Percentiles rank a stretch among this genome's conserved stretches.
These are phyloP conservation scores for Salix exigua DNA, from an alignment of 345 rosid genomes.

Conservation along the genomic window DNA sequence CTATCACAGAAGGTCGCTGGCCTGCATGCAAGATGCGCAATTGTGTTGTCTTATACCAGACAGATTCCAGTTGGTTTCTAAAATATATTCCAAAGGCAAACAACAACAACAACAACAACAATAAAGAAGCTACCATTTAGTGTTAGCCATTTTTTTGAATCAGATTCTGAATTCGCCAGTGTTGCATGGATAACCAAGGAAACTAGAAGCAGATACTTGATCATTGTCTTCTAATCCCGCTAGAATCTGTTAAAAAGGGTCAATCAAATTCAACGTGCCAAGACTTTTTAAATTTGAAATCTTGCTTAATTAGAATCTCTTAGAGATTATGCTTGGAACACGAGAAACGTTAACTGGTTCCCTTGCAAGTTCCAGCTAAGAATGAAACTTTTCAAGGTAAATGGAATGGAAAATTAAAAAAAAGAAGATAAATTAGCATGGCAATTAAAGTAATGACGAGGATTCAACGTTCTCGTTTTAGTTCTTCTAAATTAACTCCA, in stretches of 20 bases:
- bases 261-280: background rate
- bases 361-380: conserved; percentile 32
- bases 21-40: conserved; percentile 37
- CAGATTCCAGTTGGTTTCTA: background rate
- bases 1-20: conserved; percentile 50
- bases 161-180: conserved; percentile 17
- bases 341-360: conserved; percentile 4
- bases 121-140: conserved; percentile 35
- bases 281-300: background rate
- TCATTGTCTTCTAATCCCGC: conserved; percentile 44
- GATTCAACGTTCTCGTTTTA: too few species aligned
- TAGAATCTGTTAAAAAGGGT: background rate
- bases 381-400: conserved; percentile 27
- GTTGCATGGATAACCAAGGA: conserved; percentile 39
- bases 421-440: background rate
- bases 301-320: conserved; percentile 17
- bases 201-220: conserved; percentile 43
- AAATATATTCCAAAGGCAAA: background rate
- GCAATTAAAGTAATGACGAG: background rate
- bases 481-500: conserved; percentile 5
- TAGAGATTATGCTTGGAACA: conserved; percentile 10
- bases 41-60: background rate
- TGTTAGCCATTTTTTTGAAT: conserved; percentile 55
- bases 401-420: conserved; percentile 13
- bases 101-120: background rate